Conservation (phyloP, 1,139 yeast genomes). For the Pneumocystis wakefieldiae region DNA sequence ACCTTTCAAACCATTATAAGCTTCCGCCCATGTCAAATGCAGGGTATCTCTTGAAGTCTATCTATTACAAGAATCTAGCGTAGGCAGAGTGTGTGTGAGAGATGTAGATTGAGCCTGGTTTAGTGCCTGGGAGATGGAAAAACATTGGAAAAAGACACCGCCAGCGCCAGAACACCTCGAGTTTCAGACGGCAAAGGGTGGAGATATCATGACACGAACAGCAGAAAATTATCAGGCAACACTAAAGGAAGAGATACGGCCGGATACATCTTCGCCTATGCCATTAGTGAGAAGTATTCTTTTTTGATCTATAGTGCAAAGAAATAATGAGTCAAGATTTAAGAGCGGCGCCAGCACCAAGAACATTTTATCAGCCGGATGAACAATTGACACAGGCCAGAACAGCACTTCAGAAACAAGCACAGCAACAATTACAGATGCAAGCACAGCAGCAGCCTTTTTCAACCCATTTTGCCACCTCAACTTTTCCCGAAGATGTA, state of each 20-base stretch:
- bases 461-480: neutral
- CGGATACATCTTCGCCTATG: neutral
- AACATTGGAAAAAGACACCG: constrained; percentile 11
- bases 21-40: constrained; percentile 13
- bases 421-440: neutral
- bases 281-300: neutral
- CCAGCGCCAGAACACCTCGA: constrained; percentile 14
- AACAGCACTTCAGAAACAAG: neutral
- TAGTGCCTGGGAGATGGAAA: constrained; percentile 12
- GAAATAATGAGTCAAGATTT: constrained; percentile 1
- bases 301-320: neutral
- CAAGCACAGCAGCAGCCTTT: neutral
- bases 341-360: constrained; percentile 3
- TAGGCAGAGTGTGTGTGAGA: neutral
- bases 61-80: constrained; percentile 13
- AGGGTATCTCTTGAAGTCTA: constrained; percentile 12
- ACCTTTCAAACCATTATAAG: constrained; percentile 10
- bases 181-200: constrained; percentile 12
- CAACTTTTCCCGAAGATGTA: neutral
- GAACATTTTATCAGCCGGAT: neutral
- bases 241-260: neutral
- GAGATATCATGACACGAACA: constrained; percentile 13
- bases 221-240: constrained; percentile 5
- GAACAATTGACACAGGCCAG: neutral
- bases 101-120: neutral